Conservation (phyloP, 352 stramenopile species). For the Phytophthora pluvialis region DNA sequence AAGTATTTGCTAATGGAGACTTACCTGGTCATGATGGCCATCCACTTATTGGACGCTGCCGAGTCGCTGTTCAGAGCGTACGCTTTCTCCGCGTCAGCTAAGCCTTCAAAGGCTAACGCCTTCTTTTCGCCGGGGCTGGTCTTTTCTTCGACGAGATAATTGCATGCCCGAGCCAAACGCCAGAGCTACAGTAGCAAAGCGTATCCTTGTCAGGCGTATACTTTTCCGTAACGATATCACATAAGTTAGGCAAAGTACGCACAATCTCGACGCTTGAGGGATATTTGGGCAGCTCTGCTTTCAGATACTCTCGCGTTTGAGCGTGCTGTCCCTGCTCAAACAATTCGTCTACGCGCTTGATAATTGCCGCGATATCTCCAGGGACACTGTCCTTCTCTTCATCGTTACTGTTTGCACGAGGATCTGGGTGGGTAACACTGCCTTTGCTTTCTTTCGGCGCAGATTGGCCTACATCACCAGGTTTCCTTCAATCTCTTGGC, state of each 20-base stretch:
- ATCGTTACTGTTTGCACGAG: slow-evolving; percentile 17
- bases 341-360: slow-evolving; percentile 52
- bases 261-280: slow-evolving; percentile 60
- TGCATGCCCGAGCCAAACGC: slow-evolving; percentile 65
- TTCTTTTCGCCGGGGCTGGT: slow-evolving; percentile 58
- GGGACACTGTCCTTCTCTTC: slow-evolving; percentile 45
- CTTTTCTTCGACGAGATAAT: slow-evolving; percentile 63
- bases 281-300: slow-evolving; percentile 43
- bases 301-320: slow-evolving; percentile 51
- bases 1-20: neutral
- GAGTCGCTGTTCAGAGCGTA: slow-evolving; percentile 54
- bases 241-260: neutral
- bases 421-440: neutral
- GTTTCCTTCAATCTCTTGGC: slow-evolving; percentile 1
- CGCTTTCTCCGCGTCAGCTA: slow-evolving; percentile 56
- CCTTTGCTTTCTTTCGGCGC: neutral
- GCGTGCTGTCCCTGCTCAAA: slow-evolving; percentile 56
- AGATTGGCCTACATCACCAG: neutral
- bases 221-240: no score
- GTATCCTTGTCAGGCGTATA: neutral
- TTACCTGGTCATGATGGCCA: slow-evolving; percentile 74
- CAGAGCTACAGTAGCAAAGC: slow-evolving; percentile 47
- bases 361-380: slow-evolving; percentile 37
- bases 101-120: slow-evolving; percentile 56
- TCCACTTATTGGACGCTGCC: slow-evolving; percentile 75